A percentile compares a stretch with the other conserved stretches of the same genome.
phyloP scores from a whole-genome alignment of 257 asterid species.

The Thymus quinquecostatus region DNA sequence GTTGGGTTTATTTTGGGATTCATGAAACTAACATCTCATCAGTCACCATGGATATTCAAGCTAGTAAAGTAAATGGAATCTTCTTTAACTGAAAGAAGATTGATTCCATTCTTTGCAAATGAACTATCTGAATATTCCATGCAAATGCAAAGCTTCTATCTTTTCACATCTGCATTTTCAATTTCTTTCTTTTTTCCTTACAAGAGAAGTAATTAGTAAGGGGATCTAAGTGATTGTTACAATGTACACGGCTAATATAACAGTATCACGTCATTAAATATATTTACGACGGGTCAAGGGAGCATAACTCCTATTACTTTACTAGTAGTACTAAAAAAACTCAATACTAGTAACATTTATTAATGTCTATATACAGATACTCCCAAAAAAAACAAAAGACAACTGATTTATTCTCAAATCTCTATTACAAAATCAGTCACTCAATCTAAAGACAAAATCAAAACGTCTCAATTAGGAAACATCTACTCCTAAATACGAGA shows the following conservation, averaged over 20 bases:
- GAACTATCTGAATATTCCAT: neutral
- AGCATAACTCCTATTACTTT: too few relatives aligned
- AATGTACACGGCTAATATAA: too few relatives aligned
- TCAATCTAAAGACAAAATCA: conserved; percentile 7
- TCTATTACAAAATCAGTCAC: conserved; percentile 5
- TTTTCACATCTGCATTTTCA: neutral
- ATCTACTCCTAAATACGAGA: neutral
- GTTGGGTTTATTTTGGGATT: neutral
- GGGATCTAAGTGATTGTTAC: neutral
- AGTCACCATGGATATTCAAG: neutral
- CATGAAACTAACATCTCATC: neutral
- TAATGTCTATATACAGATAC: too few relatives aligned
- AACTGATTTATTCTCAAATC: conserved; percentile 7
- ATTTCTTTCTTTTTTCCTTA: neutral
- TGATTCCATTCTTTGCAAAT: neutral
- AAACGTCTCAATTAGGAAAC: neutral
- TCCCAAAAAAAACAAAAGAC: neutral
- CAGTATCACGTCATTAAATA: too few relatives aligned
- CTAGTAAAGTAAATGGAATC: neutral
- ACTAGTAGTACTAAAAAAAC: too few relatives aligned
- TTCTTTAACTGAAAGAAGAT: neutral
- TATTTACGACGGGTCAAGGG: too few relatives aligned
- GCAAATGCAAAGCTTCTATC: neutral
- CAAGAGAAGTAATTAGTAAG: neutral
- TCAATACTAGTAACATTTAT: too few relatives aligned